Percentiles rank a stretch among this genome's conserved stretches.
Evolutionary conservation across 345 rosid genomes (phyloP).

Genomic region (Dipteronia sinensis): DNA sequence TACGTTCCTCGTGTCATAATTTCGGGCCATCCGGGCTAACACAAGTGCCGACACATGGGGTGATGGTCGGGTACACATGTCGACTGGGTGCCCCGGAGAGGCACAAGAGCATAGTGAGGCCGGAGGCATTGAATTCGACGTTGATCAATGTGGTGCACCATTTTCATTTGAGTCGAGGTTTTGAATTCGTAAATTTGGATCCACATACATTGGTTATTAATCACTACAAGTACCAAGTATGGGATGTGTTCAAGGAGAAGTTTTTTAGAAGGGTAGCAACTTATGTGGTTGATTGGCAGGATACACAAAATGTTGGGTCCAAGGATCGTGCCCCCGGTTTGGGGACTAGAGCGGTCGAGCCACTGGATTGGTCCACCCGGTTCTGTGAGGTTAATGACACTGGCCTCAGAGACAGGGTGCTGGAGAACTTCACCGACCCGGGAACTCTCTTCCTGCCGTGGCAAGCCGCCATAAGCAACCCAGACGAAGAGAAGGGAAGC

Average conservation of each 20-base stretch:
- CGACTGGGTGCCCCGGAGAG: slow-evolving; percentile 62
- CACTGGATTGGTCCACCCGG: slow-evolving; percentile 67
- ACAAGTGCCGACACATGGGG: slow-evolving; percentile 48
- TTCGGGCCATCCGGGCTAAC: slow-evolving; percentile 79
- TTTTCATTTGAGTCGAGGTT: slow-evolving; percentile 62
- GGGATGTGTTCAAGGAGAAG: slow-evolving; percentile 94
- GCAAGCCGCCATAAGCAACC: slow-evolving; percentile 35
- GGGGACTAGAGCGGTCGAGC: slow-evolving; percentile 80
- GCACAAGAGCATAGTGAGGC: slow-evolving; percentile 82
- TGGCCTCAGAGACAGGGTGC: slow-evolving; percentile 61
- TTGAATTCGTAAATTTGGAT: slow-evolving; percentile 45
- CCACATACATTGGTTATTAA: slow-evolving; percentile 59
- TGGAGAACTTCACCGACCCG: slow-evolving; percentile 39
- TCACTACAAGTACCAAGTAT: slow-evolving; percentile 85
- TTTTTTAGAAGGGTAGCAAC: slow-evolving; percentile 86
- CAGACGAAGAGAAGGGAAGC: neutral
- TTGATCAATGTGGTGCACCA: slow-evolving; percentile 85
- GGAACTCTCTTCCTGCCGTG: slow-evolving; percentile 51
- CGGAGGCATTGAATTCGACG: slow-evolving; percentile 72
- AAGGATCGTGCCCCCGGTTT: slow-evolving; percentile 86
- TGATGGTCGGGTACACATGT: slow-evolving; percentile 71
- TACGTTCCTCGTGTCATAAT: slow-evolving; percentile 63
- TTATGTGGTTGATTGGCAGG: slow-evolving; percentile 87
- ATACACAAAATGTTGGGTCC: slow-evolving; percentile 68
- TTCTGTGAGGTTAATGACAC: slow-evolving; percentile 80